Percentiles rank a stretch among this genome's conserved stretches.
These are phyloP conservation scores for Arabidopsis arenosa DNA, from an alignment of 345 rosid genomes.

Conservation along the genomic window DNA sequence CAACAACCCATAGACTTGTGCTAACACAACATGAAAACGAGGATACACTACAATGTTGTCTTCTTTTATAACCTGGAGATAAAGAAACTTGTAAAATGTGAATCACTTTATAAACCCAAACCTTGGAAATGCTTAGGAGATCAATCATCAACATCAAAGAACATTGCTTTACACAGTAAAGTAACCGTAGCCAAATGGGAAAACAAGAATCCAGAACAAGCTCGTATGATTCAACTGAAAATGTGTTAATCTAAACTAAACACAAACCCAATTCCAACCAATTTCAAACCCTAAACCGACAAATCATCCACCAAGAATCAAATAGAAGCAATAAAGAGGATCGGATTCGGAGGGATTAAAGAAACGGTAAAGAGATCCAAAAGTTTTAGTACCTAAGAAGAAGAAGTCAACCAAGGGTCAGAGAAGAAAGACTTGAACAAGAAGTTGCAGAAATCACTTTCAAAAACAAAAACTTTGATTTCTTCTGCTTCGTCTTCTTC, in stretches of 20 bases:
- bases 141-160: slow-evolving; percentile 8
- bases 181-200: not conserved
- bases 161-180: not conserved
- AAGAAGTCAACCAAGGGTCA: slow-evolving; percentile 26
- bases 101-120: not conserved
- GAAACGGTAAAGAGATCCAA: slow-evolving; percentile 1
- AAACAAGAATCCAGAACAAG: slow-evolving; percentile 11
- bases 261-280: not conserved
- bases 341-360: not conserved
- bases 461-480: not conserved
- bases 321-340: not conserved
- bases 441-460: slow-evolving; percentile 11
- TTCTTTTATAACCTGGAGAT: slow-evolving; percentile 23
- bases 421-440: slow-evolving; percentile 24
- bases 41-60: slow-evolving; percentile 3
- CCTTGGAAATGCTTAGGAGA: slow-evolving; percentile 6
- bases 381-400: not conserved
- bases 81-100: slow-evolving; percentile 11
- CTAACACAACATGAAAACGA: slow-evolving; percentile 23
- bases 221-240: slow-evolving; percentile 4
- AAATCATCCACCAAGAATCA: not conserved
- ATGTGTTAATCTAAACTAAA: not conserved
- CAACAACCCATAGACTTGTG: slow-evolving; percentile 43
- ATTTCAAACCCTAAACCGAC: slow-evolving; percentile 4
- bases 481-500: not conserved